Evolutionary conservation across 306 rosid genomes (phyloP).

Genomic region (Calophaca sinica): DNA sequence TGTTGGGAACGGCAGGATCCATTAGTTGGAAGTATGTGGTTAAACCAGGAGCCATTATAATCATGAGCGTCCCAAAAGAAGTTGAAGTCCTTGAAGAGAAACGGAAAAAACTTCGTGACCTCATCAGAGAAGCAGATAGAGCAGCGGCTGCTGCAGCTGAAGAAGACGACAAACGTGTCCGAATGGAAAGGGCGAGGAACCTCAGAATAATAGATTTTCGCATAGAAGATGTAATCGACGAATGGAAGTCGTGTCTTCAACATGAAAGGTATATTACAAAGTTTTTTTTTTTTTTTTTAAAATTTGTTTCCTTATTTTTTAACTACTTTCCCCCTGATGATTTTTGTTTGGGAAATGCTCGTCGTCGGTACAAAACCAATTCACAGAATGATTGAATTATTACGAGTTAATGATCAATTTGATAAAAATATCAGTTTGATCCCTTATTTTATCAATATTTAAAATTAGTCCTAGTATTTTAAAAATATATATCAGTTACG

Average conservation of each 20-base stretch:
- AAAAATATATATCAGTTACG: too few species aligned
- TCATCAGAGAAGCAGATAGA: slow-evolving; percentile 11
- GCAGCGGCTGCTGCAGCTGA: neutral
- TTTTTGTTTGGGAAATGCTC: too few species aligned
- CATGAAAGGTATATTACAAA: neutral
- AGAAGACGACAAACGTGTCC: neutral
- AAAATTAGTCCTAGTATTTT: too few species aligned
- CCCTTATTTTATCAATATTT: too few species aligned
- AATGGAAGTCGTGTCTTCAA: neutral
- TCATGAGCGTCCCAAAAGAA: neutral
- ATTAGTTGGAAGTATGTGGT: neutral
- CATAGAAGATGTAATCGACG: slow-evolving; percentile 35
- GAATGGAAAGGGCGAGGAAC: neutral
- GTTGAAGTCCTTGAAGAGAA: neutral
- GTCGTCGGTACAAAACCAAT: too few species aligned
- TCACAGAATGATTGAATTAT: too few species aligned
- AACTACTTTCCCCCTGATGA: too few species aligned
- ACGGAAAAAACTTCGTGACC: neutral
- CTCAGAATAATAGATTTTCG: neutral
- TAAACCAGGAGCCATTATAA: neutral
- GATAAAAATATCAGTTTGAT: too few species aligned
- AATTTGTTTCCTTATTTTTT: too few species aligned
- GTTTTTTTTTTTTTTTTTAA: neutral
- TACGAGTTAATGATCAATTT: too few species aligned
- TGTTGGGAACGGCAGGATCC: too few species aligned